Base-by-base conservation (phyloP, 2,329 filamentous ascomycete species). In the Arthrobotrys musiformis region DNA sequence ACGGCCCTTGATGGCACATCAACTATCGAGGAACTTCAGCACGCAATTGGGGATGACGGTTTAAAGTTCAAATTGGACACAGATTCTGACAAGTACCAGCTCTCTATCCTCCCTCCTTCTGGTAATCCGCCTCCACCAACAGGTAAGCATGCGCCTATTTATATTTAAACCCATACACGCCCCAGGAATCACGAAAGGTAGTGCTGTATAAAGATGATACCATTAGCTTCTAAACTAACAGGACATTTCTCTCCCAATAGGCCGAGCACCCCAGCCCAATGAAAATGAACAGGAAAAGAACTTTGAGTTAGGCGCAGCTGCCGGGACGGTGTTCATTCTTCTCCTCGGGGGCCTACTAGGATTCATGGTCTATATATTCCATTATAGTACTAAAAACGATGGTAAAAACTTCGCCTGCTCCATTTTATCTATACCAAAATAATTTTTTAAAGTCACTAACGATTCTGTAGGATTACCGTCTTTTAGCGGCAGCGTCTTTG, bases 401-500 rank as follows among this genome's bases (percentile, higher is more conserved):
- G 79, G 78, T 79, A 50, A 78, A 42, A 46, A 24, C n/a, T n/a
- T n/a, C n/a, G n/a, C n/a, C n/a, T n/a, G n/a, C n/a, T n/a, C n/a
- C n/a, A n/a, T n/a, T n/a, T n/a, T n/a, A n/a, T n/a, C n/a, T n/a
- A n/a, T n/a, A n/a, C n/a, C n/a, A n/a, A n/a, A n/a, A n/a, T n/a
- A n/a, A n/a, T n/a, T n/a, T n/a, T n/a, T n/a, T n/a, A n/a, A n/a
- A n/a, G n/a, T n/a, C n/a, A n/a, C 9, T 28, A 28, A 28, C 28
- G 2, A 5, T 30, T 35, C 7, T 17, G 62, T 56, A 84, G 84
- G 85, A 1, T 63, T 86, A 1, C 70, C 82, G 0, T 63, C 84
- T 1, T 83, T 84, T 0, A 84, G 84, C 0, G 52, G 79, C 0
- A 83, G 81, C n/a, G 80, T 79, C 0, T 79, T 86, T 28, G 80